Percentiles rank a stretch among this genome's conserved stretches.
phyloP scores from a whole-genome alignment of 1,284 basidiomycete genomes.

The Cutaneotrichosporon cavernicola region DNA sequence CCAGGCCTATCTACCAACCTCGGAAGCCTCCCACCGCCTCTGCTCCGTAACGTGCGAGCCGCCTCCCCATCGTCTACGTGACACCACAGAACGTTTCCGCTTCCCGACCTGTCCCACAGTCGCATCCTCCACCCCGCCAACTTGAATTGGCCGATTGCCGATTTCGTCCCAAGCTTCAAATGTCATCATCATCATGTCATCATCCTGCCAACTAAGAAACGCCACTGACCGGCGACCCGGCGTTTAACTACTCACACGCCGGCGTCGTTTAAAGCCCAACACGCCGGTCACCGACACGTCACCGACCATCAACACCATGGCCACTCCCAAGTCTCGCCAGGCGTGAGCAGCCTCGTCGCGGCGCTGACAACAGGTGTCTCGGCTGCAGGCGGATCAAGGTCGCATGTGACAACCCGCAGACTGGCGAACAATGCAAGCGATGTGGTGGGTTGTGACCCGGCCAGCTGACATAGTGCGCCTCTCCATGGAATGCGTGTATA shows the following conservation, averaged over 20 bases:
- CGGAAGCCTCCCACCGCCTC: no score
- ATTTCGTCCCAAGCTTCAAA: no score
- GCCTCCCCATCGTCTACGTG: no score
- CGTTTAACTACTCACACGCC: no score
- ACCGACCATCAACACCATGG: not conserved
- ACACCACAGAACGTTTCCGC: no score
- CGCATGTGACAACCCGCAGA: not conserved
- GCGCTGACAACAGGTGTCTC: not conserved
- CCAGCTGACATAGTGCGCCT: not conserved
- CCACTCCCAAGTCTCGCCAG: not conserved
- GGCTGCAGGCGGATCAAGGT: conserved; percentile 5
- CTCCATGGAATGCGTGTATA: not conserved
- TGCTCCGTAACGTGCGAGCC: no score
- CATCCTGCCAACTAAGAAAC: not conserved
- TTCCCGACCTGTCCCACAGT: no score
- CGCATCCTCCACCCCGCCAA: no score
- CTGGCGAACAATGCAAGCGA: not conserved
- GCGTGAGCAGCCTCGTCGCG: not conserved
- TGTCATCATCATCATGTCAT: not conserved
- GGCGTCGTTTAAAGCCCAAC: no score
- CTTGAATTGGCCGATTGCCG: no score
- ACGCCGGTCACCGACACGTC: not conserved
- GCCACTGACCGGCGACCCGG: not conserved
- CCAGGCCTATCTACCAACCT: no score
- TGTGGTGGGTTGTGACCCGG: not conserved